Evolutionary conservation across 495 filamentous ascomycete genomes (phyloP).

Genomic region (Penicillium cataractarum): DNA sequence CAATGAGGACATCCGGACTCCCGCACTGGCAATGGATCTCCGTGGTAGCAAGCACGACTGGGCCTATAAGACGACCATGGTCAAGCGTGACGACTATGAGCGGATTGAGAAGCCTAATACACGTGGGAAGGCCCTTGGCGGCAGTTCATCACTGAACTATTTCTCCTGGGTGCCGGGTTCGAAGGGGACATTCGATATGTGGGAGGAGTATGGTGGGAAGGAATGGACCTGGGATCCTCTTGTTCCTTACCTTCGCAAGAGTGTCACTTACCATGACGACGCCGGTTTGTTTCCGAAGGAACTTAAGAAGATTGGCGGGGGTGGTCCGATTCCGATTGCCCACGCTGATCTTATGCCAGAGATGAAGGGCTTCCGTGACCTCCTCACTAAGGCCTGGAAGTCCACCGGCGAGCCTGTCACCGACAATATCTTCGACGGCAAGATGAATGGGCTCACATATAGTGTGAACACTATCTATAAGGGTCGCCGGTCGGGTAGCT

Average conservation of each 20-base stretch:
- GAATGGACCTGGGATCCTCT: conserved; percentile 56
- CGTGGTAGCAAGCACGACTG: conserved; percentile 46
- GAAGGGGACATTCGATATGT: conserved; percentile 53
- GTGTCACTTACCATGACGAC: conserved; percentile 50
- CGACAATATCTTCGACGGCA: conserved; percentile 40
- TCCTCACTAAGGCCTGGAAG: conserved; percentile 51
- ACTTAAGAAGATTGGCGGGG: conserved; percentile 45
- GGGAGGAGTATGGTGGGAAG: conserved; percentile 51
- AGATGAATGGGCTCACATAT: conserved; percentile 52
- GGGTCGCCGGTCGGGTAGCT: conserved; percentile 52
- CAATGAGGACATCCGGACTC: background rate
- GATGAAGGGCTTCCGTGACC: conserved; percentile 50
- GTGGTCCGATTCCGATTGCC: conserved; percentile 50
- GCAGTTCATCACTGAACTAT: conserved; percentile 48
- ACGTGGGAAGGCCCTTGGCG: conserved; percentile 53
- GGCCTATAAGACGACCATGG: conserved; percentile 59
- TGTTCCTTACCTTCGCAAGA: conserved; percentile 8
- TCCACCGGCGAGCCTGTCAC: conserved; percentile 23
- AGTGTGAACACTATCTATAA: conserved; percentile 57
- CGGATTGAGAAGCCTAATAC: conserved; percentile 60
- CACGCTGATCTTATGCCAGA: conserved; percentile 55
- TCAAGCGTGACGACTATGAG: conserved; percentile 55
- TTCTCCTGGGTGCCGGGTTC: conserved; percentile 54
- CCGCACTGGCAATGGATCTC: background rate
- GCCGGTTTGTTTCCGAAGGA: conserved; percentile 25